Percentiles rank a stretch among this genome's conserved stretches.
phyloP scores from a whole-genome alignment of 1,139 yeast species.

The Scheffersomyces titani region DNA sequence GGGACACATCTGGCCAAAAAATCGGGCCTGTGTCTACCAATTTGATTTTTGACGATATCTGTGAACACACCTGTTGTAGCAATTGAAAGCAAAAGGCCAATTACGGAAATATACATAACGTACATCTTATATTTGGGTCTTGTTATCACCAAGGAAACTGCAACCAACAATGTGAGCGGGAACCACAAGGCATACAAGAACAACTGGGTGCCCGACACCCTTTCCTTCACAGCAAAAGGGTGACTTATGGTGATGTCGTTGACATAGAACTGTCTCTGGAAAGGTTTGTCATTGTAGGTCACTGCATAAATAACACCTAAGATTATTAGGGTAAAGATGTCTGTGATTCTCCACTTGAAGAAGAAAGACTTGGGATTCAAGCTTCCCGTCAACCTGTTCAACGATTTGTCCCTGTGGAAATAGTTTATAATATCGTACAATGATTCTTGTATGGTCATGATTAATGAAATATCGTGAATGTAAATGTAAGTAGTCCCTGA shows the following conservation, averaged over 20 bases:
- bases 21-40: constrained; percentile 81
- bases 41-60: constrained; percentile 62
- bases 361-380: constrained; percentile 31
- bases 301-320: constrained; percentile 46
- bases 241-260: constrained; percentile 44
- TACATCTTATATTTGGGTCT: constrained; percentile 37
- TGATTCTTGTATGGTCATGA: constrained; percentile 1
- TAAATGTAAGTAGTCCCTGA: not conserved
- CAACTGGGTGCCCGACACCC: constrained; percentile 35
- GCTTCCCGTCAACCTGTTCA: constrained; percentile 57
- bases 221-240: constrained; percentile 47
- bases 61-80: constrained; percentile 46
- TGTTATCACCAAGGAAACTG: constrained; percentile 27
- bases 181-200: constrained; percentile 39
- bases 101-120: constrained; percentile 38
- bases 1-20: constrained; percentile 73
- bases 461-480: not conserved
- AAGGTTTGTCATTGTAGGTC: constrained; percentile 56
- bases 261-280: constrained; percentile 64
- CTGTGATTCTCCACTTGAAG: constrained; percentile 58
- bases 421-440: constrained; percentile 2
- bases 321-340: constrained; percentile 44
- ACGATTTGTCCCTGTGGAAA: constrained; percentile 11
- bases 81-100: constrained; percentile 42
- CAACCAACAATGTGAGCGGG: constrained; percentile 33